Percentiles rank a stretch among this genome's conserved stretches.
Evolutionary conservation across 768 basidiomycete species (phyloP).

Genomic region (Baorangia bicolor): DNA sequence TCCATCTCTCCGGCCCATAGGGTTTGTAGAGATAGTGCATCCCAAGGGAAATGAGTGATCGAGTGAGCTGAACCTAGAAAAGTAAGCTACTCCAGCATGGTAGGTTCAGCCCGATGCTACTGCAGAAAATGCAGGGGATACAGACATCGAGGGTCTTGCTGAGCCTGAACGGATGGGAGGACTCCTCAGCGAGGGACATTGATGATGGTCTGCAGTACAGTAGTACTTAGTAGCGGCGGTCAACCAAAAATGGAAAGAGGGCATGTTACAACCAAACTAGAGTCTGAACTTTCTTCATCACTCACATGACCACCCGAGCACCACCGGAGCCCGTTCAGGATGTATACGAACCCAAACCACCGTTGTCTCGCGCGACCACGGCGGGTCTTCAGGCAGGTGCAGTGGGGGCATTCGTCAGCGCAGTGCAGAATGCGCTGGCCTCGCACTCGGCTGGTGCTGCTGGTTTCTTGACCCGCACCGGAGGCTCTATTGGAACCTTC

Average conservation of each 20-base stretch:
- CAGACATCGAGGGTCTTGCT: slow-evolving; percentile 45
- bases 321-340: slow-evolving; percentile 16
- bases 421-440: slow-evolving; percentile 78
- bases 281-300: slow-evolving; percentile 7
- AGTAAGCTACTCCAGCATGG: slow-evolving; percentile 21
- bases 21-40: slow-evolving; percentile 35
- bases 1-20: slow-evolving; percentile 38
- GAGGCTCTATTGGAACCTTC: slow-evolving; percentile 89
- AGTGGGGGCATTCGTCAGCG: slow-evolving; percentile 67
- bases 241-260: slow-evolving; percentile 24
- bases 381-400: slow-evolving; percentile 63
- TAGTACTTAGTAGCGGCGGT: no score
- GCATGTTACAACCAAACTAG: neutral
- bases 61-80: slow-evolving; percentile 36
- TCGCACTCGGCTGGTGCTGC: slow-evolving; percentile 76
- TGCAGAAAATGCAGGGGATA: slow-evolving; percentile 17
- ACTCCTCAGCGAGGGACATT: slow-evolving; percentile 9
- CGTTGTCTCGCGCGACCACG: slow-evolving; percentile 54
- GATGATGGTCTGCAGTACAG: no score
- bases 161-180: slow-evolving; percentile 40
- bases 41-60: slow-evolving; percentile 48
- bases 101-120: slow-evolving; percentile 9
- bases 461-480: slow-evolving; percentile 85
- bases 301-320: slow-evolving; percentile 24
- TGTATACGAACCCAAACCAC: slow-evolving; percentile 49